Percentiles rank a stretch among this genome's conserved stretches.
These are phyloP conservation scores for Bjerkandera adusta DNA, from an alignment of 1,284 basidiomycete genomes.

Conservation along the genomic window DNA sequence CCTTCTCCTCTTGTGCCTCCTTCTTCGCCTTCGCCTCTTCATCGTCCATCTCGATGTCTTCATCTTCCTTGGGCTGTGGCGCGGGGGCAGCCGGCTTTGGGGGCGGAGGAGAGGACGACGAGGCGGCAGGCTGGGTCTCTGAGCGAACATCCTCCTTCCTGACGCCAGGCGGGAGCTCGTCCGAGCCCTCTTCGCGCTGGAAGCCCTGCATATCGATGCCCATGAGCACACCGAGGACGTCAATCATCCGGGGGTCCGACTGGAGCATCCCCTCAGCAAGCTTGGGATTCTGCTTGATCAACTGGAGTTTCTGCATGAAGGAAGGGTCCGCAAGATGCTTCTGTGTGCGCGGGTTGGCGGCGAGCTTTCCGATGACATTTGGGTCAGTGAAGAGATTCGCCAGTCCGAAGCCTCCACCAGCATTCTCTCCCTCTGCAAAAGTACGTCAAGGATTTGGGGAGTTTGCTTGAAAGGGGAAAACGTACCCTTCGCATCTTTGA, in stretches of 20 bases:
- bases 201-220: conserved; percentile 92
- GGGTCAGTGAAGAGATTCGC: conserved; percentile 87
- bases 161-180: conserved; percentile 70
- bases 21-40: conserved; percentile 47
- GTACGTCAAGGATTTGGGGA: conserved; percentile 23
- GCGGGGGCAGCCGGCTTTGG: conserved; percentile 35
- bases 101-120: conserved; percentile 36
- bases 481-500: conserved; percentile 75
- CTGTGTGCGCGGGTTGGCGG: conserved; percentile 82
- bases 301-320: conserved; percentile 73
- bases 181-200: conserved; percentile 81
- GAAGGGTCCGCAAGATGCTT: conserved; percentile 81
- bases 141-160: conserved; percentile 27
- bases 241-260: conserved; percentile 90
- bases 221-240: conserved; percentile 91
- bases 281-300: conserved; percentile 62
- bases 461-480: conserved; percentile 5
- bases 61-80: conserved; percentile 40
- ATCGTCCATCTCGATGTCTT: conserved; percentile 56
- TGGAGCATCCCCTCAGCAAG: conserved; percentile 52
- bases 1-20: conserved; percentile 77
- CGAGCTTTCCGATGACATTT: conserved; percentile 79
- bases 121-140: conserved; percentile 39
- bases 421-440: conserved; percentile 40
- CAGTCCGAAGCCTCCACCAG: conserved; percentile 52